Base-by-base conservation (phyloP, 2,329 filamentous ascomycete species). In the Alternaria conjuncta region DNA sequence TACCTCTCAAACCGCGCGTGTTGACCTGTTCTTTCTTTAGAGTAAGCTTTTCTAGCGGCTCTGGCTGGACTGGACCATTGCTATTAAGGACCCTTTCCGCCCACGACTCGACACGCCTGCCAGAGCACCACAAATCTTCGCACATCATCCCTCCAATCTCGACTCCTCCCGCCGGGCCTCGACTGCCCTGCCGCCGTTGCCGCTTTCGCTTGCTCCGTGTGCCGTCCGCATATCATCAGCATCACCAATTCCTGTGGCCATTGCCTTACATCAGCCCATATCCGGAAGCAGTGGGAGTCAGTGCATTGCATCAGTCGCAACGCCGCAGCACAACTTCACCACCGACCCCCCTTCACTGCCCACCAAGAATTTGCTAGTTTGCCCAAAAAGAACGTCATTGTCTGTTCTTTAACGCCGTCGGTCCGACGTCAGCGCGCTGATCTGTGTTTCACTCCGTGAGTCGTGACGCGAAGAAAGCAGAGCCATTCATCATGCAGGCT, bases 351-450 rank as follows among this genome's bases (percentile, higher is more conserved):
- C 61, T 63, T 58, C 56, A 49, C 61, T 44, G 59, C 23, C 47
- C 15, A 18, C 60, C 49, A n/a, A 53, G 13, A 53, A 32, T 23
- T 49, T 47, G 55, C 28, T 36, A 44, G 47, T 41, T 41, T 41
- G 36, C 60, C 41, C 46, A 26, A 59, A 44, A 30, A 59, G 15
- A 56, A 36, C 53, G 57, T 54, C 55, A 60, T 58, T 61, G 70
- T 55, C 61, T 65, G 61, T 70, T 56, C 59, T 63, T 66, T 67
- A 65, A 66, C 64, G 64, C 67, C 59, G 57, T 63, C 57, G 44
- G 57, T 36, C 71, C 69, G 69, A 75, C 73, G 72, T 74, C 71
- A 75, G 63, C 59, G 54, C 64, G 67, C 63, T 65, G 68, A 72
- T 72, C 71, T 47, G 65, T 66, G 71, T 75, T 73, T 73, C 72